Conservation (phyloP, 495 filamentous ascomycete genomes). For the Corynascus novoguineensis region DNA sequence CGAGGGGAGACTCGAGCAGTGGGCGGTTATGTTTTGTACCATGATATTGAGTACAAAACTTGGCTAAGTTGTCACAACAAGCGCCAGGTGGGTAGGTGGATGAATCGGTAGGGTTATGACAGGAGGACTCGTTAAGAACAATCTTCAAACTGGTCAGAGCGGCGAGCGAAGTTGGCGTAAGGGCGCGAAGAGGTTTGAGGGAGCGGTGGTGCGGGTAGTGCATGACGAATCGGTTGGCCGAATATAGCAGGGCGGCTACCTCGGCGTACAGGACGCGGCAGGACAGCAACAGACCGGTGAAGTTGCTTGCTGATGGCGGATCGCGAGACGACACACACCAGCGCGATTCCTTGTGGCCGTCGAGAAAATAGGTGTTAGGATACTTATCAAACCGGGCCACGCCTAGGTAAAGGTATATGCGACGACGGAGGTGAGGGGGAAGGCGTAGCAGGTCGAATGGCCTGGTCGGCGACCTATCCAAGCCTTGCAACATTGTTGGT, state of each 20-base stretch:
- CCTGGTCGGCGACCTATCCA: too few species aligned
- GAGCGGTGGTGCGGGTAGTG: background rate
- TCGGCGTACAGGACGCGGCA: background rate
- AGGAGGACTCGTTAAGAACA: background rate
- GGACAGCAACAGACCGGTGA: background rate
- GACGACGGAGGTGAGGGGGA: background rate
- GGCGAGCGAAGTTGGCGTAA: background rate
- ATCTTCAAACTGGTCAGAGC: background rate
- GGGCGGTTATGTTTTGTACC: background rate
- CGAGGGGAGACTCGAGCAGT: background rate
- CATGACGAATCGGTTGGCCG: constrained; percentile 3
- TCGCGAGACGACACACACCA: background rate
- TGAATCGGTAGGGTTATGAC: background rate
- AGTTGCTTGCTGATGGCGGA: background rate
- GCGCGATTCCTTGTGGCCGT: background rate
- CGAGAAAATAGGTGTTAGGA: background rate
- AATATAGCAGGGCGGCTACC: background rate
- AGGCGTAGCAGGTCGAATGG: background rate
- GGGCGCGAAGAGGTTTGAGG: background rate
- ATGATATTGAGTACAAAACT: background rate
- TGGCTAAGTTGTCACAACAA: background rate
- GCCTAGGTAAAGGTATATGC: background rate
- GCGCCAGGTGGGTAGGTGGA: background rate
- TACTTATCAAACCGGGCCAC: background rate
- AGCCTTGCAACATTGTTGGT: background rate